A percentile compares a stretch with the other conserved stretches of the same genome.
Conservation (phyloP, 1,284 basidiomycete species). For the Fomitopsis betulina region DNA sequence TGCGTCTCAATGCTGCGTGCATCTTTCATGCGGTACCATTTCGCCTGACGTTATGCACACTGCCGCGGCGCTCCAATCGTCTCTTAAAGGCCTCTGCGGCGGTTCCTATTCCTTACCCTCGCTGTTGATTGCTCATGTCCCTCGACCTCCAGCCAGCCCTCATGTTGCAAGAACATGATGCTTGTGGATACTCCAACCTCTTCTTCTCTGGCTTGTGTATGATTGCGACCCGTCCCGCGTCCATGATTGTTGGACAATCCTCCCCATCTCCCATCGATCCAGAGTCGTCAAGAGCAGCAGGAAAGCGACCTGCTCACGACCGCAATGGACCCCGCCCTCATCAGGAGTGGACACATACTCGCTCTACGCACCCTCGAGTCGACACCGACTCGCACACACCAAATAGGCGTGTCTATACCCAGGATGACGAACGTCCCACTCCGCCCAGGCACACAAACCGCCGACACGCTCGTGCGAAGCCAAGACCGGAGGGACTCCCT, state of each 20-base stretch:
- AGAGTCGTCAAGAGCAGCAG: neutral
- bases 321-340: neutral
- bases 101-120: neutral
- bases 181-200: constrained; percentile 6
- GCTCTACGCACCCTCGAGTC: neutral
- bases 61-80: constrained; percentile 6
- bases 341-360: neutral
- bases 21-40: constrained; percentile 2
- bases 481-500: neutral
- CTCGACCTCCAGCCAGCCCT: neutral
- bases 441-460: neutral
- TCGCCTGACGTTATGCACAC: neutral
- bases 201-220: constrained; percentile 8
- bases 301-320: neutral
- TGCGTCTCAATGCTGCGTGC: constrained; percentile 1
- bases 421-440: neutral
- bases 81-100: neutral
- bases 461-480: neutral
- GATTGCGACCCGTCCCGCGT: constrained; percentile 3
- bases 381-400: neutral
- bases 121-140: neutral
- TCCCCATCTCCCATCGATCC: constrained; percentile 1
- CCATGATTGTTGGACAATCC: constrained; percentile 4
- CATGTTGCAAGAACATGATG: constrained; percentile 2
- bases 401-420: neutral